Conservation (phyloP, 1,284 basidiomycete genomes). For the Coriolopsis trogii region DNA sequence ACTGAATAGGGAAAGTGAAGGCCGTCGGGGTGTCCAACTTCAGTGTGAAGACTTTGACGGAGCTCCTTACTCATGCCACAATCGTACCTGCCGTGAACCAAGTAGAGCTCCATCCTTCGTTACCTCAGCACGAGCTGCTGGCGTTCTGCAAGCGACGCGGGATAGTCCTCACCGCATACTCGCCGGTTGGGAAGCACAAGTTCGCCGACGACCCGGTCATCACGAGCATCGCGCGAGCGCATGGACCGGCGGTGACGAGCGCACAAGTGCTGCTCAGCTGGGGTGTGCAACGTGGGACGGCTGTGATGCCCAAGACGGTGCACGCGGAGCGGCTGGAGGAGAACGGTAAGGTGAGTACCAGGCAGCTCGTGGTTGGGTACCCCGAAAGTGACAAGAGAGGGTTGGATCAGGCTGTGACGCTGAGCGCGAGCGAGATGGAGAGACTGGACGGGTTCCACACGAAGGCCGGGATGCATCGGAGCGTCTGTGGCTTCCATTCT, state of each 20-base stretch:
- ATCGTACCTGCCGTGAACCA: constrained; percentile 57
- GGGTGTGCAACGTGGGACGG: constrained; percentile 45
- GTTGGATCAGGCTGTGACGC: constrained; percentile 37
- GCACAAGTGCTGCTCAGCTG: constrained; percentile 58
- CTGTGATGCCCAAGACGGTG: constrained; percentile 50
- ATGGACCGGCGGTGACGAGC: constrained; percentile 38
- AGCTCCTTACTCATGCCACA: constrained; percentile 37
- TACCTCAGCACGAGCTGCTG: constrained; percentile 47
- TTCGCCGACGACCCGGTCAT: constrained; percentile 35
- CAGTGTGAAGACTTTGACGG: constrained; percentile 49
- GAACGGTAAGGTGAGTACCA: constrained; percentile 44
- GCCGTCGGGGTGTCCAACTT: constrained; percentile 70
- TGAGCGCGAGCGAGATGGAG: constrained; percentile 43
- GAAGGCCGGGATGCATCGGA: constrained; percentile 48
- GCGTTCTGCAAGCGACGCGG: constrained; percentile 48
- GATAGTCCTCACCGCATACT: constrained; percentile 62
- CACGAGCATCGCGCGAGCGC: constrained; percentile 46
- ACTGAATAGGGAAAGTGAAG: constrained; percentile 38
- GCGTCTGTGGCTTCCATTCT: constrained; percentile 39
- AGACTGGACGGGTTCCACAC: constrained; percentile 42
- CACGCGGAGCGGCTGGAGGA: constrained; percentile 45
- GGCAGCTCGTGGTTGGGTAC: background rate
- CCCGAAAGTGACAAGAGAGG: no score
- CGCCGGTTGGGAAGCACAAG: constrained; percentile 47
- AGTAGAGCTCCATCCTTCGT: constrained; percentile 49